These are phyloP conservation scores for Penicillium roqueforti DNA, from an alignment of 495 filamentous ascomycete genomes.

Conservation along the genomic window DNA sequence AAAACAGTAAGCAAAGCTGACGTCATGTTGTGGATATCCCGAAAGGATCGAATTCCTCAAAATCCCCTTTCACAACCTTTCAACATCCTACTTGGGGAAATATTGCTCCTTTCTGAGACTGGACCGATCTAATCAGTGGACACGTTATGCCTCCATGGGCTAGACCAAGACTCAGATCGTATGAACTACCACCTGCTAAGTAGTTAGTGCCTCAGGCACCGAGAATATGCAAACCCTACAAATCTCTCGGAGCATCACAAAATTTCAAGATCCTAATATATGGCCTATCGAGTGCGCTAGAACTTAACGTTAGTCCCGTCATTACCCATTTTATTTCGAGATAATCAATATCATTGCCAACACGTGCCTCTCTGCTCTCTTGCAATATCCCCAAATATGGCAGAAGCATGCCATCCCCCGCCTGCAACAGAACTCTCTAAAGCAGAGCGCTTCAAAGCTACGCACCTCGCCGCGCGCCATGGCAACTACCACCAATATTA, in stretches of 20 bases:
- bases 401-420: slow-evolving; percentile 15
- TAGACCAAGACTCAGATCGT: not conserved
- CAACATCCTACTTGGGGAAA: slow-evolving; percentile 7
- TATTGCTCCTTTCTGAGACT: slow-evolving; percentile 5
- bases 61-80: slow-evolving; percentile 5
- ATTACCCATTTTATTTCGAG: slow-evolving; percentile 8
- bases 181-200: not conserved
- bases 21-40: slow-evolving; percentile 20
- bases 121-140: slow-evolving; percentile 5
- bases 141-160: slow-evolving; percentile 1
- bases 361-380: slow-evolving; percentile 10
- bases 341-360: slow-evolving; percentile 14
- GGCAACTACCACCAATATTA: slow-evolving; percentile 33
- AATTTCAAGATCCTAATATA: slow-evolving; percentile 17
- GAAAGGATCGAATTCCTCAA: not conserved
- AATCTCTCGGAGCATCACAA: slow-evolving; percentile 10
- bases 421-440: slow-evolving; percentile 24
- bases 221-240: slow-evolving; percentile 20
- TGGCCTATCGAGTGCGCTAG: slow-evolving; percentile 13
- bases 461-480: slow-evolving; percentile 28
- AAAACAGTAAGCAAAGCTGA: slow-evolving; percentile 20
- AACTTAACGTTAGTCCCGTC: slow-evolving; percentile 8
- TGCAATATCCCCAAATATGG: slow-evolving; percentile 19
- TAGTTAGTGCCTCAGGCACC: slow-evolving; percentile 15
- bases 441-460: slow-evolving; percentile 32